Conservation (phyloP, 441 rosid species). For the Theobroma grandiflorum region DNA sequence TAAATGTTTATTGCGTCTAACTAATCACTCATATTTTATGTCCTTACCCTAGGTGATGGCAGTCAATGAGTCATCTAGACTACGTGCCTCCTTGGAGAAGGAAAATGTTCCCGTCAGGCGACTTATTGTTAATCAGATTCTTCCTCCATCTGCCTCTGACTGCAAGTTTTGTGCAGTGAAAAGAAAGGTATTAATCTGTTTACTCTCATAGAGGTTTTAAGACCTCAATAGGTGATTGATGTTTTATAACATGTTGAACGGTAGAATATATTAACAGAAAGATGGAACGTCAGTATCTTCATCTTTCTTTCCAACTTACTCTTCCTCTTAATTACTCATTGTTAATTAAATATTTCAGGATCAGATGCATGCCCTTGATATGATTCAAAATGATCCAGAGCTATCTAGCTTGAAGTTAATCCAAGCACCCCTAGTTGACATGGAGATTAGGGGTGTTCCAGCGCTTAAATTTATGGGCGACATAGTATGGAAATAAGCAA, state of each 20-base stretch:
- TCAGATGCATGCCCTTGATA: constrained; percentile 87
- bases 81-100: constrained; percentile 75
- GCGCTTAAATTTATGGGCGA: constrained; percentile 91
- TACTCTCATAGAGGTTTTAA: constrained; percentile 4
- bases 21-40: constrained; percentile 4
- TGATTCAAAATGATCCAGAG: constrained; percentile 76
- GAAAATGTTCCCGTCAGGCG: constrained; percentile 87
- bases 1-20: background rate
- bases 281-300: background rate
- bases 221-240: background rate
- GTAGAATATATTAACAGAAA: background rate
- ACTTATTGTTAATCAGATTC: constrained; percentile 86
- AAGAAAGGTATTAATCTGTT: constrained; percentile 66
- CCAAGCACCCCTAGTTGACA: constrained; percentile 88
- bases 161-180: constrained; percentile 94
- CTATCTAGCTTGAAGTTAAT: constrained; percentile 73
- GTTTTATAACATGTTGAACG: background rate
- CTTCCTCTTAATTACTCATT: background rate
- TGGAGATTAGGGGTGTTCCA: constrained; percentile 97
- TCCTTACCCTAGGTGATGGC: constrained; percentile 78
- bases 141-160: constrained; percentile 79
- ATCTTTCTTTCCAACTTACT: background rate
- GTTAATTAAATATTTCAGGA: constrained; percentile 57
- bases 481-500: constrained; percentile 82
- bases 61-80: constrained; percentile 86